Conservation (phyloP, 495 filamentous ascomycete genomes). For the Thermothielavioides terrestris region DNA sequence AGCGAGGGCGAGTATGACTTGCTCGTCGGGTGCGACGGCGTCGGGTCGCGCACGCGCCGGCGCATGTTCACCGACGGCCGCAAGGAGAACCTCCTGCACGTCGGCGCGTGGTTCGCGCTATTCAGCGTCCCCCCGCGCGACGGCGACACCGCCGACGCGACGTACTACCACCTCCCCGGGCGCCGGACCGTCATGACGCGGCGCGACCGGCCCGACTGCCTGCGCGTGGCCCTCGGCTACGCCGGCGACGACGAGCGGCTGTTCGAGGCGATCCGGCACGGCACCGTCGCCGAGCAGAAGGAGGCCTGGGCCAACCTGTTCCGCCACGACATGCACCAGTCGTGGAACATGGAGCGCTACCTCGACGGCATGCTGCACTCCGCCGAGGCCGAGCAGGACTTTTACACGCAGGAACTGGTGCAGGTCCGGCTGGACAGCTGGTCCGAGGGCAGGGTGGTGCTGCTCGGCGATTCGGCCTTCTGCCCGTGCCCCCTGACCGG, state of each 20-base stretch:
- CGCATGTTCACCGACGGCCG: conserved; percentile 25
- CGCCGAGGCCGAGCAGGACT: conserved; percentile 33
- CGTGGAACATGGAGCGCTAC: conserved; percentile 34
- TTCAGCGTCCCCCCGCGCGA: conserved; percentile 29
- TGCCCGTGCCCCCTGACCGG: conserved; percentile 38
- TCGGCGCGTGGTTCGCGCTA: conserved; percentile 28
- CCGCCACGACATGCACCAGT: conserved; percentile 35
- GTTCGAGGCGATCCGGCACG: conserved; percentile 9
- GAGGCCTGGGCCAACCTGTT: conserved; percentile 32
- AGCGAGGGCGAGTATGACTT: conserved; percentile 35
- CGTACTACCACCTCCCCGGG: conserved; percentile 14
- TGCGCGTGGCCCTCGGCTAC: conserved; percentile 16
- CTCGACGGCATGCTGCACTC: conserved; percentile 33
- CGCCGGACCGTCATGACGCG: conserved; percentile 22
- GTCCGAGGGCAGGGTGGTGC: conserved; percentile 38
- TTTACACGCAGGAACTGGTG: conserved; percentile 38
- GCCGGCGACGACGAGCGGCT: conserved; percentile 8
- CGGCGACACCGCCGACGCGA: conserved; percentile 15
- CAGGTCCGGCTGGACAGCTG: conserved; percentile 36
- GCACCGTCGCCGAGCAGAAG: conserved; percentile 28
- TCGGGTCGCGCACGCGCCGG: conserved; percentile 33
- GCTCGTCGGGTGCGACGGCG: conserved; percentile 44
- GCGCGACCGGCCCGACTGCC: conserved; percentile 14
- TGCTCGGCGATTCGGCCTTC: conserved; percentile 50
- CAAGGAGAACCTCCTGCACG: conserved; percentile 18